Percentiles rank a stretch among this genome's conserved stretches.
Conservation (phyloP, 2,329 filamentous ascomycete species). For the Proliferodiscus dingleyae region DNA sequence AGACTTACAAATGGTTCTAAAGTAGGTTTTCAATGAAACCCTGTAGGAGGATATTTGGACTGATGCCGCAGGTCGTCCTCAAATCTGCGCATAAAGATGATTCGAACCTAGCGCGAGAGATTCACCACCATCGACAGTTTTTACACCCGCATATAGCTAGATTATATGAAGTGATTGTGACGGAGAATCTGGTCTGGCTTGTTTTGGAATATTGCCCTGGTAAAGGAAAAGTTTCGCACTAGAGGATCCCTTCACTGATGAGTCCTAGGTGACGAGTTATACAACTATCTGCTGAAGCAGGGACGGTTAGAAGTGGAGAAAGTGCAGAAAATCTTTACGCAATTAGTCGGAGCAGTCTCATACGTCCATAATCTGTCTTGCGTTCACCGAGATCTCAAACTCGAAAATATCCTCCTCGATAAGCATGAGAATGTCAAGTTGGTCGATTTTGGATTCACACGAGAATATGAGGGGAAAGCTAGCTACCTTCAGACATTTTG, state of each 20-base stretch:
- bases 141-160: conserved; percentile 95
- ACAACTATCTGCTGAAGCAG: conserved; percentile 88
- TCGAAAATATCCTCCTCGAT: conserved; percentile 94
- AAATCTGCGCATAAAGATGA: conserved; percentile 97
- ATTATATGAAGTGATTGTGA: conserved; percentile 97
- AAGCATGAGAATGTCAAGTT: conserved; percentile 97
- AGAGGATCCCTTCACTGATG: conserved; percentile 27
- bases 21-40: conserved; percentile 47
- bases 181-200: conserved; percentile 90
- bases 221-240: conserved; percentile 37
- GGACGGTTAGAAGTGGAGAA: conserved; percentile 79
- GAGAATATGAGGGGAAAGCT: conserved; percentile 92
- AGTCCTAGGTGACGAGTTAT: conserved; percentile 79
- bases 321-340: conserved; percentile 92
- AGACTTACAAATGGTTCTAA: conserved; percentile 99
- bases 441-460: conserved; percentile 95
- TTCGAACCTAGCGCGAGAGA: conserved; percentile 91
- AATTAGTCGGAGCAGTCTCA: conserved; percentile 88
- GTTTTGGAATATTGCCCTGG: conserved; percentile 94
- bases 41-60: background rate
- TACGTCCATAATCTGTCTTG: conserved; percentile 95
- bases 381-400: conserved; percentile 92
- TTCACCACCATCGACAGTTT: conserved; percentile 97
- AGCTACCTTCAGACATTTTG: conserved; percentile 97
- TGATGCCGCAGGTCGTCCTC: conserved; percentile 71